Evolutionary conservation across 257 asterid species (phyloP), one percentile per base, ranked within the genome.

Genomic region (Salvia splendens): DNA sequence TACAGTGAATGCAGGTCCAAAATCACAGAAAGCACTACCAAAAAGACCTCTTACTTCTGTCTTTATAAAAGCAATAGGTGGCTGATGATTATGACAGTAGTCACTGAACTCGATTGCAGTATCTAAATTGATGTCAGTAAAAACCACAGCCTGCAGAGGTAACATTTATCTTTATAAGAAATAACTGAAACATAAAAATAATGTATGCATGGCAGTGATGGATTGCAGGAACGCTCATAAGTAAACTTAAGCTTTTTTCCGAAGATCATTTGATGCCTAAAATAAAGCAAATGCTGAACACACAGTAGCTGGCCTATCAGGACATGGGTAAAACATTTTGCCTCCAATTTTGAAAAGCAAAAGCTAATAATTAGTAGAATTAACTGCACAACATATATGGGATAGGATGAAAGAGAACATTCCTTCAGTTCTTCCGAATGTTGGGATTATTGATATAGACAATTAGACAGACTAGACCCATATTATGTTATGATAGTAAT

Each of bases 1-100:
- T 56, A 92, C 98, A 12, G 95, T 81, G 82, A 92, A 92, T 75
- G 82, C 85, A 3, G 98, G 95, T 73, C 98, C 98, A 49, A 92
- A 92, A 84, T 92, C 98, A 81, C 92, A 89, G 68, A 92, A 92
- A 1, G 77, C 82, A 69, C 81, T 81, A 41, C 98, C 98, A 80
- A 92, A 92, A 68, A 92, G 90, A 59, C 96, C 98, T 72, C 96
- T 79, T 20, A 89, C 95, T 80, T 92, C 98, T 42, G 95, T 73
- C 87, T 86, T 89, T 65, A 92, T 81, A 82, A 92, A 92, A 68
- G 98, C 90, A 64, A 92, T 89, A 12, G 96, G 92, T 68, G 98
- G 95, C 67, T 87, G 92, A 69, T 92, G 96, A 45, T 68, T 85
- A 82, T 80, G 98, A 71, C 98, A 92, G 82, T 82, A 89, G 68